Evolutionary conservation across 306 rosid species (phyloP), one percentile per base, ranked within the genome.

Genomic region (Quercus rubra): DNA sequence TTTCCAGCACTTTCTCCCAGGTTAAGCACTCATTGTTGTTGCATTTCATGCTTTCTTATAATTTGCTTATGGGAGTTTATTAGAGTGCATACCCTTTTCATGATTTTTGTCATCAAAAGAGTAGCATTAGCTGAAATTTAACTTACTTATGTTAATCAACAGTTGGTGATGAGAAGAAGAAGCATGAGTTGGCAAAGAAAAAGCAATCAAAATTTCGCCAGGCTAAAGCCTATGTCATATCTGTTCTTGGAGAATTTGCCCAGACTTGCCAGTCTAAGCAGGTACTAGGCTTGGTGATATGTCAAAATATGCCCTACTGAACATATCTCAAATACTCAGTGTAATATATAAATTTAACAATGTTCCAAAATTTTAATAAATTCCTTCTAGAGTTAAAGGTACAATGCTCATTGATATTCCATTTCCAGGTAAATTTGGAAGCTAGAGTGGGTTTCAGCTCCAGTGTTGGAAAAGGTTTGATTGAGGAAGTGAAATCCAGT

Each of bases 211-310:
- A 85, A 68, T 89, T 95, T 80, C 89, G 99, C 33, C 94, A 87
- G 78, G 94, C 94, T 21, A 95, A 95, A 83, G 94, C 98, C 12
- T 84, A 84, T 71, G 96, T 92, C 59, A 92, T 95, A 89, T 95
- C 98, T 21, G 81, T 95, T 84, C 98, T 95, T 15, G 98, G 87
- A 75, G 99, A 95, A 84, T 95, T 92, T 23, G 88, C 98, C 55
- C 54, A 83, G 17, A 80, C 83, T 0, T 87, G 94, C 83, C 93
- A 91, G 82, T 87, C 90, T 43, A 92, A 90, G 71, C 97, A 91
- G 94, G 99, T 92, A 80, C 77, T 56, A 10, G 51, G 38, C 64
- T 19, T 49, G 27, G 3, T 4, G 54, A 58, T 77, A 55, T 63
- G 70, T 27, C 41, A 63, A 27, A 14, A 27, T 49, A 49, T 49